These are phyloP conservation scores for Raphanus raphanistrum DNA, from an alignment of 345 rosid genomes.

Conservation along the genomic window DNA sequence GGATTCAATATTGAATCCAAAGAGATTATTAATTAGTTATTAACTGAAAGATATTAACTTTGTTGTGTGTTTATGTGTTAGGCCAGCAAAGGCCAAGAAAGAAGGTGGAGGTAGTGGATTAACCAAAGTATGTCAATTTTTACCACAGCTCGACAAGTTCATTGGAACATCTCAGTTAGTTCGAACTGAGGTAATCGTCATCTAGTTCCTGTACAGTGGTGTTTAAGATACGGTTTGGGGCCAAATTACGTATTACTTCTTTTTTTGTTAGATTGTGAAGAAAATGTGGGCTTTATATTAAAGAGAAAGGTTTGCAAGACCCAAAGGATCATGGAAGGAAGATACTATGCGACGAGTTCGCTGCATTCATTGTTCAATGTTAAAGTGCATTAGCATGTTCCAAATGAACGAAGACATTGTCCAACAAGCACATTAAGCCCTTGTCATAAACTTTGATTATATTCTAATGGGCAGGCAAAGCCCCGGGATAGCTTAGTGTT, in stretches of 20 bases:
- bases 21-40: too few species aligned
- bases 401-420: neutral
- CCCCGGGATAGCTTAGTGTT: conserved; percentile 1
- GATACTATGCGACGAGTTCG: conserved; percentile 54
- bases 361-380: conserved; percentile 58
- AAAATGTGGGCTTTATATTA: conserved; percentile 43
- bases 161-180: conserved; percentile 60
- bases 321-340: conserved; percentile 20
- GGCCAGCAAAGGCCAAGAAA: conserved; percentile 44
- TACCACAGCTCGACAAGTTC: conserved; percentile 70
- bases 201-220: neutral
- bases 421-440: conserved; percentile 58
- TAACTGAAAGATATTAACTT: neutral
- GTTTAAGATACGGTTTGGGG: conserved; percentile 40
- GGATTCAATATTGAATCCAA: too few species aligned
- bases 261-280: too few species aligned
- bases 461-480: too few species aligned
- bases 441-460: too few species aligned
- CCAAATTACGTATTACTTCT: too few species aligned
- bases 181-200: conserved; percentile 62
- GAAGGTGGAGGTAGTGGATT: conserved; percentile 58
- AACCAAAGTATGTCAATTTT: conserved; percentile 62
- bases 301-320: conserved; percentile 60
- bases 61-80: neutral
- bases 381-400: conserved; percentile 77